These are phyloP conservation scores for Beauveria asiatica DNA, from an alignment of 2,329 filamentous ascomycete genomes.

Conservation along the genomic window DNA sequence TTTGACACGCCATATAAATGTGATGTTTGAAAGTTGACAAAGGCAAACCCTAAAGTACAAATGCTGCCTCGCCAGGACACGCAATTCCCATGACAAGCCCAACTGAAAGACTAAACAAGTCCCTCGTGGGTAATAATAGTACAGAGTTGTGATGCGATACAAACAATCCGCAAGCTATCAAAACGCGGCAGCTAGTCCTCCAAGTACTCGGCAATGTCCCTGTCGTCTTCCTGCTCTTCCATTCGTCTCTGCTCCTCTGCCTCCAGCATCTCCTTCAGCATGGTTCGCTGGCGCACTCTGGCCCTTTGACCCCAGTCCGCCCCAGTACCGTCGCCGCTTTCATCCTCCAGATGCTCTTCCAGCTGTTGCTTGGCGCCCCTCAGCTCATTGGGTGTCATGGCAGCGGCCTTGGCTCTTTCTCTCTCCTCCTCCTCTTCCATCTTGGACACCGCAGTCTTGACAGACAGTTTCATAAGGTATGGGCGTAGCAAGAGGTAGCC, in stretches of 20 bases:
- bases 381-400: conserved; percentile 57
- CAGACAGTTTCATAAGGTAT: conserved; percentile 61
- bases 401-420: conserved; percentile 45
- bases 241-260: conserved; percentile 51
- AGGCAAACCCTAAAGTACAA: neutral
- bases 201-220: conserved; percentile 67
- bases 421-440: conserved; percentile 49
- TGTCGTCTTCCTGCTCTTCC: conserved; percentile 58
- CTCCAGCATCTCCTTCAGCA: conserved; percentile 57
- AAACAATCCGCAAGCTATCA: neutral
- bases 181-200: conserved; percentile 34
- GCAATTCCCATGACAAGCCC: neutral
- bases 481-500: conserved; percentile 67
- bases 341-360: conserved; percentile 43
- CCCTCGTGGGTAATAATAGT: conserved; percentile 5
- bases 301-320: conserved; percentile 64
- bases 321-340: conserved; percentile 36
- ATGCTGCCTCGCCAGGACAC: neutral
- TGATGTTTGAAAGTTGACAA: neutral
- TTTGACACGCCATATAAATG: neutral
- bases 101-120: neutral
- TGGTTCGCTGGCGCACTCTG: conserved; percentile 56
- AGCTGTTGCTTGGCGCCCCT: conserved; percentile 48
- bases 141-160: neutral
- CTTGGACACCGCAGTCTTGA: conserved; percentile 53